phyloP scores from a whole-genome alignment of 148 eudicot species.

The Fallopia convolvulus region DNA sequence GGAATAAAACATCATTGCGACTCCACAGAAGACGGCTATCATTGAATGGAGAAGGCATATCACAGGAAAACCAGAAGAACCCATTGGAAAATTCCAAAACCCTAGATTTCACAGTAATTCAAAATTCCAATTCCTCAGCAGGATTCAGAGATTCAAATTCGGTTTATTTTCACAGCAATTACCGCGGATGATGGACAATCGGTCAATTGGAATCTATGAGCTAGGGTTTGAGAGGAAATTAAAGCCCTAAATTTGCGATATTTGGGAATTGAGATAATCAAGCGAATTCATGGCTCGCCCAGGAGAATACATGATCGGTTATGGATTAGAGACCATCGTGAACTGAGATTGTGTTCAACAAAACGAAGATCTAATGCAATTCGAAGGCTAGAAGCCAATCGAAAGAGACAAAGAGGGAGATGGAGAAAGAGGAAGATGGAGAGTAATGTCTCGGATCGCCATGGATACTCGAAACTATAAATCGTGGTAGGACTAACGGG shows the following conservation, averaged over 20 bases:
- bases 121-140: background rate
- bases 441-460: background rate
- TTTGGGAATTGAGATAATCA: background rate
- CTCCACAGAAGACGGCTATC: slow-evolving; percentile 64
- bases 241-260: background rate
- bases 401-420: background rate
- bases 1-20: slow-evolving; percentile 78
- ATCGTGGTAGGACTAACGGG: background rate
- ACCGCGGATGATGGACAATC: background rate
- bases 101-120: background rate
- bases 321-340: background rate
- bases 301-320: background rate
- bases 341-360: background rate
- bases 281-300: background rate
- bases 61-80: slow-evolving; percentile 62
- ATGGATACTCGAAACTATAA: background rate
- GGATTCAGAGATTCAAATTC: background rate
- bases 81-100: slow-evolving; percentile 28
- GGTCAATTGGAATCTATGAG: background rate
- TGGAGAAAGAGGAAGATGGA: background rate
- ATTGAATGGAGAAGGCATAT: slow-evolving; percentile 73
- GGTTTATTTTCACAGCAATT: background rate
- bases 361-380: too few species aligned
- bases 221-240: background rate
- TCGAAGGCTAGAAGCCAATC: background rate